These are phyloP conservation scores for Acorus calamus DNA, from an alignment of 106 monocot species.

Conservation along the genomic window DNA sequence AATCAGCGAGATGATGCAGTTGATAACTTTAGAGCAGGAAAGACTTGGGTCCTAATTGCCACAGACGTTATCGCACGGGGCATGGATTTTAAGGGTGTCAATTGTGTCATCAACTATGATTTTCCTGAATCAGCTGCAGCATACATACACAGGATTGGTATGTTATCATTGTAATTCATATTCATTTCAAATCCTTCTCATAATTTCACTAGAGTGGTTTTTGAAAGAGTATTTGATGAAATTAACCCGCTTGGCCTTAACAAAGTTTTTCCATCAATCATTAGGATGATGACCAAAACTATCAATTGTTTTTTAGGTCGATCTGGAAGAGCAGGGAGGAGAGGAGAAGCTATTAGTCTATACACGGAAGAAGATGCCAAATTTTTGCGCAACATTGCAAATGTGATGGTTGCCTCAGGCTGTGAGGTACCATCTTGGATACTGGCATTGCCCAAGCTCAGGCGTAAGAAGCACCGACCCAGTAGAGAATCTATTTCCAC, in stretches of 20 bases:
- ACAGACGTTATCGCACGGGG: conserved; percentile 92
- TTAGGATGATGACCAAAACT: conserved; percentile 7
- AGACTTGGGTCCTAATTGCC: conserved; percentile 93
- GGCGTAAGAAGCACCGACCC: conserved; percentile 60
- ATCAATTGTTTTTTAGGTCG: conserved; percentile 36
- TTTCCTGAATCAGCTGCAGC: conserved; percentile 93
- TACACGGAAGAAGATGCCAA: conserved; percentile 92
- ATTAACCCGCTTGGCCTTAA: no score
- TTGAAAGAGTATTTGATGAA: no score
- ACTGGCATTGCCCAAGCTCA: conserved; percentile 63
- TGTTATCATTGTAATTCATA: background rate
- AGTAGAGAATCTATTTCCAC: conserved; percentile 46
- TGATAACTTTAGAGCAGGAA: conserved; percentile 91
- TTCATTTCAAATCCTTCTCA: background rate
- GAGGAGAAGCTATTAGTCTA: conserved; percentile 85
- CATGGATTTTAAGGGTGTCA: conserved; percentile 97
- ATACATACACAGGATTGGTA: conserved; percentile 97
- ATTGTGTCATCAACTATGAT: conserved; percentile 96
- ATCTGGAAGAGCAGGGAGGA: conserved; percentile 89
- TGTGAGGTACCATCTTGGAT: conserved; percentile 95
- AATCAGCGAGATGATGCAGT: conserved; percentile 76
- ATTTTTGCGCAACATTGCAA: conserved; percentile 90
- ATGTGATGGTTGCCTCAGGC: conserved; percentile 89
- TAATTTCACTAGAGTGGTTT: no score
- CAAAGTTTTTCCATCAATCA: no score